A percentile compares a stretch with the other conserved stretches of the same genome.
Evolutionary conservation across 1,284 basidiomycete species (phyloP).

Genomic region (Rhodotorula sp.): DNA sequence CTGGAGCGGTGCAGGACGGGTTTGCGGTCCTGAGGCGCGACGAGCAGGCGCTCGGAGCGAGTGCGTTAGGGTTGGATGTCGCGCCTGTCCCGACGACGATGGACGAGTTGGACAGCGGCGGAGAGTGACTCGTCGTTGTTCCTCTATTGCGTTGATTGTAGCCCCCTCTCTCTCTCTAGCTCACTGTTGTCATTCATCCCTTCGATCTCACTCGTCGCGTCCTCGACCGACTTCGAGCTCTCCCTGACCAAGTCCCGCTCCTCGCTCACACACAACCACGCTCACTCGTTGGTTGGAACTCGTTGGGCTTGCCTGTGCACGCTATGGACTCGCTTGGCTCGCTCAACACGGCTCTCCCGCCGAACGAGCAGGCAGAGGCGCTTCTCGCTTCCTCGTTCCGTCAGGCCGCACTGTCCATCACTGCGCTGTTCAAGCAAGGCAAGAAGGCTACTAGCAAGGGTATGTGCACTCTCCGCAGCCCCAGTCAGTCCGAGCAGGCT

Average conservation of each 20-base stretch:
- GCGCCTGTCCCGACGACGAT: no score
- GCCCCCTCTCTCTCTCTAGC: no score
- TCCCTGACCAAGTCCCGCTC: no score
- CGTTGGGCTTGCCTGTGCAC: not conserved
- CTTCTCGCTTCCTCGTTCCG: conserved; percentile 27
- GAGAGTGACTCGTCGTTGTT: no score
- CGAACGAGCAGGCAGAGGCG: conserved; percentile 12
- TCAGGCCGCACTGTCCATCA: conserved; percentile 31
- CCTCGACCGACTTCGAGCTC: no score
- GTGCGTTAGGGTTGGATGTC: not conserved
- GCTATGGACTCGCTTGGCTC: conserved; percentile 33
- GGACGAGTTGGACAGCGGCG: no score
- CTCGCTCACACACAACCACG: no score
- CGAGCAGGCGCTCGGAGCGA: not conserved
- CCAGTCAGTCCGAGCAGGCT: not conserved
- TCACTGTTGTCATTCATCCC: no score
- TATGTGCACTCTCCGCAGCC: not conserved
- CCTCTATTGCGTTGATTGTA: no score
- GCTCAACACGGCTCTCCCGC: conserved; percentile 25
- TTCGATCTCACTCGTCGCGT: no score
- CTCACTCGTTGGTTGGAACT: no score
- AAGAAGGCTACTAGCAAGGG: conserved; percentile 33
- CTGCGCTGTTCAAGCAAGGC: conserved; percentile 36
- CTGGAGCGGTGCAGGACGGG: not conserved
- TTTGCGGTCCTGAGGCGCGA: not conserved